Evolutionary conservation across 331 rosid genomes (phyloP).

Genomic region (Spiraea crenata): DNA sequence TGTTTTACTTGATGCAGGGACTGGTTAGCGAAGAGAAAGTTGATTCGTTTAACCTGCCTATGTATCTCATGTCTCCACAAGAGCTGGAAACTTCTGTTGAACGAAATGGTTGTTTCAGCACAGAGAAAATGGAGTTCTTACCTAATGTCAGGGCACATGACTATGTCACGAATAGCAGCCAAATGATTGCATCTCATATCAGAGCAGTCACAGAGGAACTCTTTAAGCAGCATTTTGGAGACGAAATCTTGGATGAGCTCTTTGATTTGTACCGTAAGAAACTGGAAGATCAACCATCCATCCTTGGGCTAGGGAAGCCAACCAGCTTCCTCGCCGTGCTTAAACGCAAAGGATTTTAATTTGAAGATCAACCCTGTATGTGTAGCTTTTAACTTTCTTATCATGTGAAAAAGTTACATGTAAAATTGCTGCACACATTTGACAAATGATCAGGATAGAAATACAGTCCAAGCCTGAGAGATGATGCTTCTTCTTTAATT

Average conservation of each 20-base stretch:
- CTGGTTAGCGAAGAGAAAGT: conserved; percentile 10
- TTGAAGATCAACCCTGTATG: not conserved
- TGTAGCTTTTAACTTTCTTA: not conserved
- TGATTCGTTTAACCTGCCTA: conserved; percentile 16
- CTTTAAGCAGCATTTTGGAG: conserved; percentile 22
- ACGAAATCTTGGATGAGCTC: conserved; percentile 17
- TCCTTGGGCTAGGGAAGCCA: not conserved
- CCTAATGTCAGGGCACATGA: not conserved
- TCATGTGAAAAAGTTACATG: too few relatives aligned
- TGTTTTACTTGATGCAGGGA: not conserved
- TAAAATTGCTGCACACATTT: too few relatives aligned
- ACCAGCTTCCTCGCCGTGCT: conserved; percentile 1
- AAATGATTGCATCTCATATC: not conserved
- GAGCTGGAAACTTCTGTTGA: conserved; percentile 12
- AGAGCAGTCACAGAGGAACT: not conserved
- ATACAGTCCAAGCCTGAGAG: too few relatives aligned
- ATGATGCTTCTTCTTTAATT: too few relatives aligned
- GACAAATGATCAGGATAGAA: too few relatives aligned
- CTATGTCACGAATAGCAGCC: not conserved
- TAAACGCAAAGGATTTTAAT: conserved; percentile 11
- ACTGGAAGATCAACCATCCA: not conserved
- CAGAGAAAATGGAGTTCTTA: conserved; percentile 10
- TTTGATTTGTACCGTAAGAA: conserved; percentile 11
- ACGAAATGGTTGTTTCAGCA: conserved; percentile 8
- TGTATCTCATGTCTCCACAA: not conserved